These are phyloP conservation scores for Talaromyces sp. DNA, from an alignment of 2,329 filamentous ascomycete genomes.

Conservation along the genomic window DNA sequence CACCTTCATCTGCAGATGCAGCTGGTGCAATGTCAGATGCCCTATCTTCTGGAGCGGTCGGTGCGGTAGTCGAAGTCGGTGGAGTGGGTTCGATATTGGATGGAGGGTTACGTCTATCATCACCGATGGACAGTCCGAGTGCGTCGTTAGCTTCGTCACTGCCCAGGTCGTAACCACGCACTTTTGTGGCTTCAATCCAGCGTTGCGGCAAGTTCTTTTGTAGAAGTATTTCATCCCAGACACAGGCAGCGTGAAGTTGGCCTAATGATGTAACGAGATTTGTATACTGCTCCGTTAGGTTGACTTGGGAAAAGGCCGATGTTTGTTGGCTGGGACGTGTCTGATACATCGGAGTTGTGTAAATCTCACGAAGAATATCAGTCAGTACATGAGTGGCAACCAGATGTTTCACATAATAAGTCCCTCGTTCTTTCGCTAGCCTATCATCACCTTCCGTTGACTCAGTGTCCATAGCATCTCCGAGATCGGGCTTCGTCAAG, in stretches of 20 bases:
- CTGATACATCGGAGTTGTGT: conserved; percentile 62
- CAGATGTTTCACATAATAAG: conserved; percentile 73
- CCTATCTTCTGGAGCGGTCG: conserved; percentile 3
- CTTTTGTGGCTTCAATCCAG: conserved; percentile 51
- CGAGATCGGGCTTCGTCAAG: conserved; percentile 49
- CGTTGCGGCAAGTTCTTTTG: conserved; percentile 68
- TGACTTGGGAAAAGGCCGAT: conserved; percentile 70
- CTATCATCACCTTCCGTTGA: conserved; percentile 33
- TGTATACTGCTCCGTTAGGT: conserved; percentile 80
- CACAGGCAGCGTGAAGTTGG: conserved; percentile 71
- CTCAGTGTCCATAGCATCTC: conserved; percentile 30
- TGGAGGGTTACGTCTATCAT: conserved; percentile 23
- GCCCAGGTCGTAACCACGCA: conserved; percentile 38
- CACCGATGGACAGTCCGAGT: conserved; percentile 26
- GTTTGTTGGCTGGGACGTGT: conserved; percentile 60
- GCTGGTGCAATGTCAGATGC: not conserved
- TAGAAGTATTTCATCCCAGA: conserved; percentile 81
- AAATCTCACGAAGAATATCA: conserved; percentile 71
- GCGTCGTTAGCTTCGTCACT: conserved; percentile 44
- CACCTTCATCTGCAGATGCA: conserved; percentile 11
- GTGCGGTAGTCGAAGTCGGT: conserved; percentile 8
- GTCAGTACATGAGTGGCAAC: conserved; percentile 74
- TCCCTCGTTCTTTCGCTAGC: conserved; percentile 55
- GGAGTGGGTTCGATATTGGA: conserved; percentile 30
- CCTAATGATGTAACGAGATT: conserved; percentile 73